phyloP scores from a whole-genome alignment of 2,329 filamentous ascomycete genomes.

The Epichloe hybrida region DNA sequence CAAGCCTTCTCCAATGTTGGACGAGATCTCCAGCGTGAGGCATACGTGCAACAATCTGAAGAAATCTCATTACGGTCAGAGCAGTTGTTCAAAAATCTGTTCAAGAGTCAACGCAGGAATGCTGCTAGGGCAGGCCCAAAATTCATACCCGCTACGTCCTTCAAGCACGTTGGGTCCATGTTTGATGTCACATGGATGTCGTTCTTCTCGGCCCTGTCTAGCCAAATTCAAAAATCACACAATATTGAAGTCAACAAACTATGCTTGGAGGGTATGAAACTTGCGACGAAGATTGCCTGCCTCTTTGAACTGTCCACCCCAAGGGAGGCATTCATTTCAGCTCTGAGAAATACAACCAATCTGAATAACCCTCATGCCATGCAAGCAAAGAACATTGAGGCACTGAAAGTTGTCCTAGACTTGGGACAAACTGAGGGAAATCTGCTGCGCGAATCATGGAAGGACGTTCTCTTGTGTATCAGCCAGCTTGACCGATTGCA shows the following conservation, averaged over 20 bases:
- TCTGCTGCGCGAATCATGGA: constrained; percentile 78
- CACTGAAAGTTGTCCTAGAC: constrained; percentile 80
- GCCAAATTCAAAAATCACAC: constrained; percentile 83
- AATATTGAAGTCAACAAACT: constrained; percentile 85
- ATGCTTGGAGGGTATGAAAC: constrained; percentile 89
- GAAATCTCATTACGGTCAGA: constrained; percentile 65
- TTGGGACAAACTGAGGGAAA: constrained; percentile 90
- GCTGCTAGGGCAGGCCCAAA: constrained; percentile 53
- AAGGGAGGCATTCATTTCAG: constrained; percentile 85
- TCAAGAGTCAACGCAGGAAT: constrained; percentile 77
- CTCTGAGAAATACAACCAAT: constrained; percentile 85
- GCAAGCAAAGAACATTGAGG: constrained; percentile 90
- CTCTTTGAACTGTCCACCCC: constrained; percentile 89
- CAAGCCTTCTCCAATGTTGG: constrained; percentile 86
- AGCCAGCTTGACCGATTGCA: constrained; percentile 93
- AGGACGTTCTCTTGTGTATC: constrained; percentile 87
- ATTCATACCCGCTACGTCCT: constrained; percentile 88
- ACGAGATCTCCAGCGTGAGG: constrained; percentile 81
- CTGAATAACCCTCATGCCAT: constrained; percentile 93
- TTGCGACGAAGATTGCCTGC: constrained; percentile 87
- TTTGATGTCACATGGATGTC: constrained; percentile 99
- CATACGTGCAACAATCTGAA: constrained; percentile 87
- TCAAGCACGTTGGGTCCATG: constrained; percentile 93
- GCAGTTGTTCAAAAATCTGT: constrained; percentile 85
- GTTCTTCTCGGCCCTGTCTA: constrained; percentile 86